Evolutionary conservation across 2,329 filamentous ascomycete genomes (phyloP), one percentile per base, ranked within the genome.

Genomic region (Acrodontium crateriforme): DNA sequence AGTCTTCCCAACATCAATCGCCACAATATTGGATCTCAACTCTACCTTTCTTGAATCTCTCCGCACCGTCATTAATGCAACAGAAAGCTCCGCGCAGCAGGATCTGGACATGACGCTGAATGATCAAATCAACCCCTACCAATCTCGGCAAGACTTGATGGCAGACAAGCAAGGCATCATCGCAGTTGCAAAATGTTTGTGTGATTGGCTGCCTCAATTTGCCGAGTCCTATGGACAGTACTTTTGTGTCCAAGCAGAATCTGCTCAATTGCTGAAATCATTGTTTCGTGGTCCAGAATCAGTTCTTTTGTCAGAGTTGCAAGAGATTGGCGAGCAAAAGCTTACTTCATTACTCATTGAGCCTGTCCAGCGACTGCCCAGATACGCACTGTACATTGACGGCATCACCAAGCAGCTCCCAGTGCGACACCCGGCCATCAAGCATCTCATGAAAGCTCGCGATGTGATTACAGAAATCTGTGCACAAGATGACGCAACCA

Each of bases 381-480:
- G 89, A 15, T 98, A 98, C 58, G 94, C 83, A 46, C 64, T 98
- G 18, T 78, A 95, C 48, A 95, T 98, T 44, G 89, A 98, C 58
- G 85, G 91, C 46, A 94, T 98, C 47, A 71, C 89, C 25, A 74
- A 77, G 40, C 84, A 79, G 35, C 67, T 95, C 11, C 85, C 87
- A 4, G 71, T 85, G 27, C 74, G 79, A 6, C 85, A 95, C 50
- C 81, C 84, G 3, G 85, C 85, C 1, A 65, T 93, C 29, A 77
- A 79, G 40, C 67, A 69, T 3, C 76, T 98, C 57, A 69, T 94
- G 22, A 85, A 83, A 49, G 85, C 89, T 1, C 71, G 87, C 40
- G 89, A 95, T 51, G 80, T 93, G 29, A 84, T 98, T 40, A 84
- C 85, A 12, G 89, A 92, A 29, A 98, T 98, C 23, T 98, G 89